A percentile compares a stretch with the other conserved stretches of the same genome.
These are phyloP conservation scores for Microdochium trichocladiopsis DNA, from an alignment of 2,329 filamentous ascomycete species.

Conservation along the genomic window DNA sequence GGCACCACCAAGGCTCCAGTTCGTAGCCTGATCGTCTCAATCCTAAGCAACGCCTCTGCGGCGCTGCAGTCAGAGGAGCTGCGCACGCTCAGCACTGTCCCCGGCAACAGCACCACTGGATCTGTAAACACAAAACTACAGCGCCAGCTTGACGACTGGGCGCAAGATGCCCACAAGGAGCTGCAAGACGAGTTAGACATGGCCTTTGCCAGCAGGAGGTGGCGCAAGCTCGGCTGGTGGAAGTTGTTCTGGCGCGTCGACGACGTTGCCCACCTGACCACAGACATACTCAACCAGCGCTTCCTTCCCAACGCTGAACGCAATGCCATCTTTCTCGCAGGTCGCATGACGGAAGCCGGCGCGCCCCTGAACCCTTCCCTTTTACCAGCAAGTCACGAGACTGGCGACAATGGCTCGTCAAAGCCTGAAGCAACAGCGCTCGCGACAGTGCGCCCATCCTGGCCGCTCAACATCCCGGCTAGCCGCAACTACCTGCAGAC, in stretches of 20 bases:
- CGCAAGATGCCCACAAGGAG: conserved; percentile 74
- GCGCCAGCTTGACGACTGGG: conserved; percentile 60
- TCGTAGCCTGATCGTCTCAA: conserved; percentile 56
- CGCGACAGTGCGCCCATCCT: conserved; percentile 24
- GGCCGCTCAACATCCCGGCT: conserved; percentile 68
- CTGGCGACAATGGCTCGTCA: conserved; percentile 6
- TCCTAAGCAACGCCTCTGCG: conserved; percentile 49
- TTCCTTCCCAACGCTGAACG: conserved; percentile 77
- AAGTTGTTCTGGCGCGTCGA: conserved; percentile 94
- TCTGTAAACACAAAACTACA: conserved; percentile 43
- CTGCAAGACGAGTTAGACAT: conserved; percentile 72
- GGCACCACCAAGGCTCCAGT: conserved; percentile 58
- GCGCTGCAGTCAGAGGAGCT: conserved; percentile 44
- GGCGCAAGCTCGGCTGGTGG: conserved; percentile 85
- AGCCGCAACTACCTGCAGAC: conserved; percentile 60
- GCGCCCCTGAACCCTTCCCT: conserved; percentile 10
- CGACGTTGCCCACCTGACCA: conserved; percentile 77
- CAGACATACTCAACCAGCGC: conserved; percentile 66
- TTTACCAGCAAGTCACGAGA: conserved; percentile 1
- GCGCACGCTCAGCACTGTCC: conserved; percentile 24
- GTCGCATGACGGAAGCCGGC: conserved; percentile 55
- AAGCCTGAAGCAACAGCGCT: conserved; percentile 2
- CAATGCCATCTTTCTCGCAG: conserved; percentile 75
- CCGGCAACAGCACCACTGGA: conserved; percentile 20
- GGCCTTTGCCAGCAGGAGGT: conserved; percentile 68